These are phyloP conservation scores for Rosa multiflora DNA, from an alignment of 306 rosid species.

Conservation along the genomic window DNA sequence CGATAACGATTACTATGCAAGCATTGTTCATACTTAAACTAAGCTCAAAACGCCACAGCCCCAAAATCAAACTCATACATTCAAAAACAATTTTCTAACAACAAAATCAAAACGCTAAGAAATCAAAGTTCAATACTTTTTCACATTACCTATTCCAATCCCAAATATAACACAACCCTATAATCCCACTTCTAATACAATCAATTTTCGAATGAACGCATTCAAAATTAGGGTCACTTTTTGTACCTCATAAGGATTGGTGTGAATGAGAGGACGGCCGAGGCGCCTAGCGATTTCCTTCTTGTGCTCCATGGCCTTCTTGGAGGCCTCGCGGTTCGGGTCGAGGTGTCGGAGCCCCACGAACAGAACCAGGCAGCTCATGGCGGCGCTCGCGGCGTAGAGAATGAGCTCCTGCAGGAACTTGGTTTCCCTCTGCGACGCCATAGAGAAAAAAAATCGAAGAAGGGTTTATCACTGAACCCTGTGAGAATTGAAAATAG, in stretches of 20 bases:
- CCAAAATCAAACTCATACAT: not conserved
- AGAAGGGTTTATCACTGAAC: not conserved
- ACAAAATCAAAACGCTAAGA: not conserved
- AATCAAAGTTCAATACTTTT: not conserved
- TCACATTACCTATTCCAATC: not conserved
- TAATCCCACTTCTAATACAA: not conserved
- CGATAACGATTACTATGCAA: not conserved
- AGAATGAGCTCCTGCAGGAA: conserved; percentile 63
- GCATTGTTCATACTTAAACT: not conserved
- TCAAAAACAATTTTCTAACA: not conserved
- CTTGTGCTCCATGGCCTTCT: conserved; percentile 84
- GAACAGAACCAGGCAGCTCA: conserved; percentile 73
- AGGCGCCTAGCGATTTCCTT: conserved; percentile 86
- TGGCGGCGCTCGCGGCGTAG: conserved; percentile 95
- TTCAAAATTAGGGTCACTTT: not conserved
- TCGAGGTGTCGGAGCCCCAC: conserved; percentile 80
- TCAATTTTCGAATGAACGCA: not conserved
- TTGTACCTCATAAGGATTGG: conserved; percentile 78
- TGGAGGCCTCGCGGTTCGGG: conserved; percentile 89
- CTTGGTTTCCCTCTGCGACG: conserved; percentile 74
- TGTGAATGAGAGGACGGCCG: conserved; percentile 97
- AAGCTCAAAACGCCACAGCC: not conserved
- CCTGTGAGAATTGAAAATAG: not conserved
- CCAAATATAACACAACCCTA: not conserved
- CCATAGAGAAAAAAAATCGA: not conserved